A percentile compares a stretch with the other conserved stretches of the same genome.
phyloP scores from a whole-genome alignment of 345 rosid genomes.

The Orychophragmus violaceus region DNA sequence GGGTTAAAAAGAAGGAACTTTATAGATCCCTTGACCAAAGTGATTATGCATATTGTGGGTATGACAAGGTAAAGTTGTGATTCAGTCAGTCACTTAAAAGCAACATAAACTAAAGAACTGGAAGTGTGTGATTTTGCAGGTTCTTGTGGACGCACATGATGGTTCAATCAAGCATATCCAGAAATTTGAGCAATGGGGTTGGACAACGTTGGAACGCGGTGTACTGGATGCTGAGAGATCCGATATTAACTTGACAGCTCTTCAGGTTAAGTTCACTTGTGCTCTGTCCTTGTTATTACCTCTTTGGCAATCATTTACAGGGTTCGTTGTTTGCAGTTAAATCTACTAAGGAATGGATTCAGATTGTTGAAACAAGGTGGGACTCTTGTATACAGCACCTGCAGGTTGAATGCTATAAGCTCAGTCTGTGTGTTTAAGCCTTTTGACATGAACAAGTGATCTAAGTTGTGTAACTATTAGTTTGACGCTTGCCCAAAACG shows the following conservation, averaged over 20 bases:
- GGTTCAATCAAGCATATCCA: constrained; percentile 86
- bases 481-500: constrained; percentile 88
- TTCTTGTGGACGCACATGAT: constrained; percentile 98
- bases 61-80: constrained; percentile 62
- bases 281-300: neutral
- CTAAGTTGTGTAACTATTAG: constrained; percentile 34
- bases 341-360: constrained; percentile 80
- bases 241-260: constrained; percentile 53
- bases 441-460: neutral
- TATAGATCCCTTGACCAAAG: constrained; percentile 29
- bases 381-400: constrained; percentile 81
- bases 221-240: constrained; percentile 78
- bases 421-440: neutral
- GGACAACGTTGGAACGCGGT: constrained; percentile 84
- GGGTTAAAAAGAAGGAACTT: constrained; percentile 57
- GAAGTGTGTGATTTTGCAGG: constrained; percentile 49
- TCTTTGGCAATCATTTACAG: neutral
- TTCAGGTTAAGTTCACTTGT: constrained; percentile 50
- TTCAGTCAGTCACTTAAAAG: neutral
- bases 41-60: constrained; percentile 44
- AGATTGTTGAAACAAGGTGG: constrained; percentile 77
- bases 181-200: constrained; percentile 95
- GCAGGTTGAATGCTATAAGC: constrained; percentile 52
- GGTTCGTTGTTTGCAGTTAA: constrained; percentile 45
- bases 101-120: neutral